Conservation (phyloP, 169 alveolate genomes). For the Babesia divergens region DNA sequence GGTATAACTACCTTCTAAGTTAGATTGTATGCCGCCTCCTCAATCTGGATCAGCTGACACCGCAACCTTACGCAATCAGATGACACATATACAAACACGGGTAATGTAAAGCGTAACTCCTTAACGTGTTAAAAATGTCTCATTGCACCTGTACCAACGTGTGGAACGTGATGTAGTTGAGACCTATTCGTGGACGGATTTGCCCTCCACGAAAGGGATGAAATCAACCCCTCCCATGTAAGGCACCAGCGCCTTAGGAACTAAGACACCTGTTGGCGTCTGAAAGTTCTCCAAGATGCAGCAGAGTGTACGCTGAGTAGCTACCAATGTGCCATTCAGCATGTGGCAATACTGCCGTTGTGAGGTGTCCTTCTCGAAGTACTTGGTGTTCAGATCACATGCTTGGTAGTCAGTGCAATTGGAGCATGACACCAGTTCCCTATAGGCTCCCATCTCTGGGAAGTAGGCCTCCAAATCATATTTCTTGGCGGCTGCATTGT, state of each 20-base stretch:
- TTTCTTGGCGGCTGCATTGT: conserved; percentile 98
- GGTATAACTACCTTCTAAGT: conserved; percentile 28
- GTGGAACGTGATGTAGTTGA: too few relatives aligned
- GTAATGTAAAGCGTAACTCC: background rate
- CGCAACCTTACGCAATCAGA: background rate
- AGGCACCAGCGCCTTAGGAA: conserved; percentile 91
- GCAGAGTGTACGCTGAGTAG: conserved; percentile 96
- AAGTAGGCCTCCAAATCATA: conserved; percentile 99
- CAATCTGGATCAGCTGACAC: background rate
- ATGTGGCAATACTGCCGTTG: conserved; percentile 88
- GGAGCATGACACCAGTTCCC: conserved; percentile 98
- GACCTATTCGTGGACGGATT: background rate
- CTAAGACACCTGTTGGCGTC: conserved; percentile 90
- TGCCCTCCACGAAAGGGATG: conserved; percentile 72
- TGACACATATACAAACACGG: background rate
- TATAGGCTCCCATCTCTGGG: conserved; percentile 94
- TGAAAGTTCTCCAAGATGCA: conserved; percentile 94
- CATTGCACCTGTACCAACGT: background rate
- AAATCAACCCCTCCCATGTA: conserved; percentile 87
- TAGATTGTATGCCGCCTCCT: background rate
- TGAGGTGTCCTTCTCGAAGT: conserved; percentile 62
- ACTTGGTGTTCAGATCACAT: conserved; percentile 65
- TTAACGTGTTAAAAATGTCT: background rate
- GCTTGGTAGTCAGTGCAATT: conserved; percentile 99
- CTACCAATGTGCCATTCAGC: conserved; percentile 98